Percentiles rank a stretch among this genome's conserved stretches.
Conservation (phyloP, 805 yeast species). For the Lipomyces sp. region DNA sequence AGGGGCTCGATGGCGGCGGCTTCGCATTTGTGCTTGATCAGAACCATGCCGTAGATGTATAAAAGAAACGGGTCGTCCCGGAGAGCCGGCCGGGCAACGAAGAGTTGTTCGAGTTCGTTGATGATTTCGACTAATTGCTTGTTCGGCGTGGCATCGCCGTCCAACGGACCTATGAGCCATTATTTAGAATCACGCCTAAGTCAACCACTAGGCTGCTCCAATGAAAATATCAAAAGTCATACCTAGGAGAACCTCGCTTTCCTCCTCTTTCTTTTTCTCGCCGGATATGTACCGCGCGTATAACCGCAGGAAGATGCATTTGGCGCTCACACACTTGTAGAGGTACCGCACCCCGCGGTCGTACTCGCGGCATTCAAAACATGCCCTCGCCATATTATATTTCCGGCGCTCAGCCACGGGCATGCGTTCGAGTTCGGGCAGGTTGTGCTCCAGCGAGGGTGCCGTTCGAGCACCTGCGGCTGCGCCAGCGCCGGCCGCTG, state of each 20-base stretch:
- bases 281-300: slow-evolving; percentile 71
- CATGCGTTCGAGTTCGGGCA: slow-evolving; percentile 7
- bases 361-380: slow-evolving; percentile 81
- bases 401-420: slow-evolving; percentile 41
- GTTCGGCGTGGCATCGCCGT: slow-evolving; percentile 36
- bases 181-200: background rate
- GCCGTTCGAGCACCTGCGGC: background rate
- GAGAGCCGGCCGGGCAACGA: slow-evolving; percentile 17
- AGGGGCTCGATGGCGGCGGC: slow-evolving; percentile 59
- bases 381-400: slow-evolving; percentile 61
- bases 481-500: no score
- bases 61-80: slow-evolving; percentile 56
- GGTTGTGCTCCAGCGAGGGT: background rate
- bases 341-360: slow-evolving; percentile 68
- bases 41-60: slow-evolving; percentile 68
- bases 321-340: slow-evolving; percentile 49
- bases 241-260: slow-evolving; percentile 59
- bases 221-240: no score
- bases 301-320: slow-evolving; percentile 58
- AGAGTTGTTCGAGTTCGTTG: slow-evolving; percentile 42
- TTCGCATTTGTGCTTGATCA: slow-evolving; percentile 60
- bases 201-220: background rate
- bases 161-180: slow-evolving; percentile 31
- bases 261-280: slow-evolving; percentile 71
- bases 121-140: slow-evolving; percentile 38